phyloP scores from a whole-genome alignment of 768 basidiomycete species.

The Boletus patriciae region DNA sequence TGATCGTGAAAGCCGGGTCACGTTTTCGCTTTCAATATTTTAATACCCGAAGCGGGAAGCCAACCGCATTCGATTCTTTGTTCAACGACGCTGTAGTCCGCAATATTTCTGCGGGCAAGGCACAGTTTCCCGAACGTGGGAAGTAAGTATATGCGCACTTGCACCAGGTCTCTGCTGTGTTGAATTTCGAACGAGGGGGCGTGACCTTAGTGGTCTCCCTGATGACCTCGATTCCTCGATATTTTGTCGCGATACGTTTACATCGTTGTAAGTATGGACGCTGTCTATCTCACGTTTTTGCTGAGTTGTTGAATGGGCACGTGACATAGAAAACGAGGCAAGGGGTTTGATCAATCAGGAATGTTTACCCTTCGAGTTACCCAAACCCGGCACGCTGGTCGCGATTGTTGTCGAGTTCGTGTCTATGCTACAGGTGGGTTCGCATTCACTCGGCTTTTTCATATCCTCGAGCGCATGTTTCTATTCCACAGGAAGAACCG shows the following conservation, averaged over 20 bases:
- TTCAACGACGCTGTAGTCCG: conserved; percentile 96
- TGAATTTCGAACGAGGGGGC: conserved; percentile 85
- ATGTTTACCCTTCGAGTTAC: conserved; percentile 58
- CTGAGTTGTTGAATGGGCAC: background rate
- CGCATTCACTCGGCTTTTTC: background rate
- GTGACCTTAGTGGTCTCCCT: conserved; percentile 62
- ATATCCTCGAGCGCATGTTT: background rate
- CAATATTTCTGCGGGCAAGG: conserved; percentile 83
- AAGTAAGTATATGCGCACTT: conserved; percentile 63
- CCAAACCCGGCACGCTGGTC: conserved; percentile 85
- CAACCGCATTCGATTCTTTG: conserved; percentile 66
- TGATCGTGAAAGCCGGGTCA: conserved; percentile 47
- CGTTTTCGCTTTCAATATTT: background rate
- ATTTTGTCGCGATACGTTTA: conserved; percentile 82
- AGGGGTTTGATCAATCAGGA: conserved; percentile 74
- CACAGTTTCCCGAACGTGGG: conserved; percentile 85
- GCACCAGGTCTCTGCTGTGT: conserved; percentile 75
- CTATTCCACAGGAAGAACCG: conserved; percentile 72
- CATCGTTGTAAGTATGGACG: conserved; percentile 61
- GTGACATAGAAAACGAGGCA: conserved; percentile 68
- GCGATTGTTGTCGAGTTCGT: conserved; percentile 99
- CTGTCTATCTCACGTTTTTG: background rate
- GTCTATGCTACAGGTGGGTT: conserved; percentile 82
- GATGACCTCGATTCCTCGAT: conserved; percentile 70
- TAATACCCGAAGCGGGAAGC: conserved; percentile 70